phyloP scores from a whole-genome alignment of 2,329 filamentous ascomycete species.

The Arthrobotrys pseudoclavata region DNA sequence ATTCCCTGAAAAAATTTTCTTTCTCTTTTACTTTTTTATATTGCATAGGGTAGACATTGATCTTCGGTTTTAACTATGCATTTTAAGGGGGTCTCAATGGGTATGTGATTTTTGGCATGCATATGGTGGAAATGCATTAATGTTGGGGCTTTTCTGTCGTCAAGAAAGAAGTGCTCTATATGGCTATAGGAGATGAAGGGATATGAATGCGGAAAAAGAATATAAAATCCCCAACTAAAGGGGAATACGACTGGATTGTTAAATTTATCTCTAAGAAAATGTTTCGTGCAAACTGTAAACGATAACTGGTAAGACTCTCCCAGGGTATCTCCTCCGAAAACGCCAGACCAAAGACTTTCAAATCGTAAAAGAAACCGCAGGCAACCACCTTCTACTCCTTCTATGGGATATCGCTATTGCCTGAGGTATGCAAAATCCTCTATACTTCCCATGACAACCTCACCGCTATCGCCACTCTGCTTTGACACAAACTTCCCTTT shows the following conservation, averaged over 20 bases:
- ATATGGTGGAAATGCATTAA: neutral
- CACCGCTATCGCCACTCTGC: slow-evolving; percentile 45
- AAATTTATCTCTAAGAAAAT: neutral
- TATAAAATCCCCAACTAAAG: slow-evolving; percentile 1
- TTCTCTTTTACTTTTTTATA: neutral
- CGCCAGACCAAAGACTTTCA: slow-evolving; percentile 5
- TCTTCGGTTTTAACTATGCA: slow-evolving; percentile 16
- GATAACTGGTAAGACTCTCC: slow-evolving; percentile 11
- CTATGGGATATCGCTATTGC: slow-evolving; percentile 60
- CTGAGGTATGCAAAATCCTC: slow-evolving; percentile 59
- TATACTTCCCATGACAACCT: slow-evolving; percentile 59
- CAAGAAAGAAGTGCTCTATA: neutral
- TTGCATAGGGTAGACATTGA: slow-evolving; percentile 28
- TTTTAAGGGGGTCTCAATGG: slow-evolving; percentile 24
- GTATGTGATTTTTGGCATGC: slow-evolving; percentile 14
- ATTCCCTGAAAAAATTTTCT: neutral
- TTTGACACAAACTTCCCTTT: slow-evolving; percentile 64
- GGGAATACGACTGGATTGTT: neutral
- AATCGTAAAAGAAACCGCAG: slow-evolving; percentile 1
- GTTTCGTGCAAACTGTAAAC: slow-evolving; percentile 8
- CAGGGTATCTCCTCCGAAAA: slow-evolving; percentile 45
- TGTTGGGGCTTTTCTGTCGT: neutral
- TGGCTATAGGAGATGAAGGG: neutral
- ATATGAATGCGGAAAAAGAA: neutral
- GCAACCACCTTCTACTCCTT: slow-evolving; percentile 2